Conservation (phyloP, 345 rosid species). For the rapeseed (Brassica napus) region DNA sequence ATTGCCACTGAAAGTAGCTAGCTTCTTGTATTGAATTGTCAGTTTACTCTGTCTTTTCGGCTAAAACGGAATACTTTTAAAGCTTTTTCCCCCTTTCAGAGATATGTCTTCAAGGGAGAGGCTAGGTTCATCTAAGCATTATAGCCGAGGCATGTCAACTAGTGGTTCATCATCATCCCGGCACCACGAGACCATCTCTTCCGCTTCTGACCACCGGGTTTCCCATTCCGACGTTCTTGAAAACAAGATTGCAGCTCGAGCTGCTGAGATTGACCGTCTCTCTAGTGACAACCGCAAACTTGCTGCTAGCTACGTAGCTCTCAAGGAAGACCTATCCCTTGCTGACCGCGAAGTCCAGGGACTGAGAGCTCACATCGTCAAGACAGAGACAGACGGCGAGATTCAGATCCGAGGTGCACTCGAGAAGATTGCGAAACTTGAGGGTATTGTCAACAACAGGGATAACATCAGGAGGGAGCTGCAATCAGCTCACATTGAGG, state of each 20-base stretch:
- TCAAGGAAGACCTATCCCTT: slow-evolving; percentile 59
- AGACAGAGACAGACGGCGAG: slow-evolving; percentile 72
- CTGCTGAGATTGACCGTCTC: slow-evolving; percentile 70
- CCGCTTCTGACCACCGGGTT: slow-evolving; percentile 20
- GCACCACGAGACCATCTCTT: slow-evolving; percentile 28
- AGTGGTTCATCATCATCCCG: slow-evolving; percentile 35
- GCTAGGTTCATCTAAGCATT: slow-evolving; percentile 27
- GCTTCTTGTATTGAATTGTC: not conserved
- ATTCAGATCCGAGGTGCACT: slow-evolving; percentile 64
- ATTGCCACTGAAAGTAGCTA: not conserved
- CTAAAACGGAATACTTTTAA: not conserved
- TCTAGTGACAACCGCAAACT: slow-evolving; percentile 62
- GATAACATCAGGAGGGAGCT: slow-evolving; percentile 71
- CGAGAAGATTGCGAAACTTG: slow-evolving; percentile 68
- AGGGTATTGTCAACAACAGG: slow-evolving; percentile 53
- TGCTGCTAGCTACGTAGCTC: slow-evolving; percentile 52
- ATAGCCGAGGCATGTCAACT: slow-evolving; percentile 28
- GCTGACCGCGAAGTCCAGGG: slow-evolving; percentile 61
- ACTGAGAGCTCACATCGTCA: slow-evolving; percentile 65
- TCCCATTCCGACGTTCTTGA: slow-evolving; percentile 56
- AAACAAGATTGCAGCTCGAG: slow-evolving; percentile 70
- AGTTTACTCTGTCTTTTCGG: not conserved
- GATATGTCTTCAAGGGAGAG: slow-evolving; percentile 37
- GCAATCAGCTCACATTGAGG: slow-evolving; percentile 66
- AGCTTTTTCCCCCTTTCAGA: not conserved